phyloP scores from a whole-genome alignment of 2,329 filamentous ascomycete genomes.

The Sclerotinia sclerotiorum region DNA sequence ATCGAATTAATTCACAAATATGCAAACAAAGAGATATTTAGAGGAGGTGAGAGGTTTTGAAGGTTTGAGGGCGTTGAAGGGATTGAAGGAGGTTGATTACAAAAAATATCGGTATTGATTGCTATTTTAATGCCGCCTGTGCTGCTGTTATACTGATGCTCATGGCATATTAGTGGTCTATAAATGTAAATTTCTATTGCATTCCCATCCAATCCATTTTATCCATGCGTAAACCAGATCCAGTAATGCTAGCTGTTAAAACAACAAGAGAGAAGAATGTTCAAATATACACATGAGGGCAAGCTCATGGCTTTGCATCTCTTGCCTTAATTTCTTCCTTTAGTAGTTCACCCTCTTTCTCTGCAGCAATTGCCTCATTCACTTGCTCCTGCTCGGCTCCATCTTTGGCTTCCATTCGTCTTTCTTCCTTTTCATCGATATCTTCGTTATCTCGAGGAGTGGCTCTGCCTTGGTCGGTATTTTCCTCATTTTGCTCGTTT shows the following conservation, averaged over 20 bases:
- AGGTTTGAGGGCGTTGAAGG: not conserved
- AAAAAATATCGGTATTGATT: constrained; percentile 7
- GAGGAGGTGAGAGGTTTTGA: not conserved
- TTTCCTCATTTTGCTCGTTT: constrained; percentile 84
- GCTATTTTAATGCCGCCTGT: constrained; percentile 7
- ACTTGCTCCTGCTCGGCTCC: constrained; percentile 49
- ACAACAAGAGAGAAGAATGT: constrained; percentile 34
- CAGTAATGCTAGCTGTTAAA: constrained; percentile 29
- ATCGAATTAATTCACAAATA: not conserved
- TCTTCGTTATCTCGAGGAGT: constrained; percentile 83
- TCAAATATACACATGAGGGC: constrained; percentile 23
- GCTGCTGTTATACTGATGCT: constrained; percentile 10
- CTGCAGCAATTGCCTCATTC: constrained; percentile 55
- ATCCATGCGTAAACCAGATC: constrained; percentile 32
- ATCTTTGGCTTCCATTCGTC: constrained; percentile 53
- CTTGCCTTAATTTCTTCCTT: constrained; percentile 42
- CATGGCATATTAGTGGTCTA: constrained; percentile 21
- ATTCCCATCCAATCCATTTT: constrained; percentile 26
- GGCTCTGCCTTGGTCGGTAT: constrained; percentile 70
- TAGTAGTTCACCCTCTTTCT: constrained; percentile 51
- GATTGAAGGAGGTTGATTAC: not conserved
- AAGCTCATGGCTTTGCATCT: constrained; percentile 27
- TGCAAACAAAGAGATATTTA: constrained; percentile 8
- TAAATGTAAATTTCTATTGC: constrained; percentile 18
- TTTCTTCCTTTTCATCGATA: constrained; percentile 92